A percentile compares a stretch with the other conserved stretches of the same genome.
These are phyloP conservation scores for Daldinia caldariorum DNA, from an alignment of 495 filamentous ascomycete species.

Conservation along the genomic window DNA sequence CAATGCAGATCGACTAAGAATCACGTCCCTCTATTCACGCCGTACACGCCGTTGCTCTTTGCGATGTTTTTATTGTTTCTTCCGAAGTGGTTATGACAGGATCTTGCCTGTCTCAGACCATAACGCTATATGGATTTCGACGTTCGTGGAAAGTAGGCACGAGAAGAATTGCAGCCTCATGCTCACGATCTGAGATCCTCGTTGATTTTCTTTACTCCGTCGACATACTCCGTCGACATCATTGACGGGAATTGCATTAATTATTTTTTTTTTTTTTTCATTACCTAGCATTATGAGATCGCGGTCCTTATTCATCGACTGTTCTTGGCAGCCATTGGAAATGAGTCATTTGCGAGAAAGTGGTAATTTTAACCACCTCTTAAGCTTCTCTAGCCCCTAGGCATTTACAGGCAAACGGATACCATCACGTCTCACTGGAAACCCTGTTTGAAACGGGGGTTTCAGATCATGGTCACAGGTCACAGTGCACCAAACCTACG, in stretches of 20 bases:
- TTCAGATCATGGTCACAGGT: slow-evolving; percentile 26
- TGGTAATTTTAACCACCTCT: background rate
- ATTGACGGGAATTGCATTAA: slow-evolving; percentile 2
- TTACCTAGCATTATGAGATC: background rate
- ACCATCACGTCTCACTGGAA: background rate
- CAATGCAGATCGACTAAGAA: slow-evolving; percentile 46
- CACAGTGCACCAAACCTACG: slow-evolving; percentile 26
- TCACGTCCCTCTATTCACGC: background rate
- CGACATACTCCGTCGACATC: background rate
- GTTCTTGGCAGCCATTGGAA: slow-evolving; percentile 1
- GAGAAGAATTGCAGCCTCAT: slow-evolving; percentile 14
- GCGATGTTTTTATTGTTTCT: slow-evolving; percentile 3
- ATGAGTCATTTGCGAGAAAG: slow-evolving; percentile 1
- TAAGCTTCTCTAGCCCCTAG: background rate
- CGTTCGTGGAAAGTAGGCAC: background rate
- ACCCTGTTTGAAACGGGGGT: slow-evolving; percentile 2
- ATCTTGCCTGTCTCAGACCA: background rate
- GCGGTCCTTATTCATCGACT: background rate
- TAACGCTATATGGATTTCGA: slow-evolving; percentile 7
- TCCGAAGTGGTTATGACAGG: slow-evolving; percentile 3
- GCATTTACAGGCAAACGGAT: slow-evolving; percentile 7
- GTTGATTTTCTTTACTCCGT: slow-evolving; percentile 7
- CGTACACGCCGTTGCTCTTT: background rate
- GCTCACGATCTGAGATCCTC: slow-evolving; percentile 2
- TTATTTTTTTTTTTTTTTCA: background rate